Conservation (phyloP, 2,329 filamentous ascomycete species). For the Exophiala xenobiotica region DNA sequence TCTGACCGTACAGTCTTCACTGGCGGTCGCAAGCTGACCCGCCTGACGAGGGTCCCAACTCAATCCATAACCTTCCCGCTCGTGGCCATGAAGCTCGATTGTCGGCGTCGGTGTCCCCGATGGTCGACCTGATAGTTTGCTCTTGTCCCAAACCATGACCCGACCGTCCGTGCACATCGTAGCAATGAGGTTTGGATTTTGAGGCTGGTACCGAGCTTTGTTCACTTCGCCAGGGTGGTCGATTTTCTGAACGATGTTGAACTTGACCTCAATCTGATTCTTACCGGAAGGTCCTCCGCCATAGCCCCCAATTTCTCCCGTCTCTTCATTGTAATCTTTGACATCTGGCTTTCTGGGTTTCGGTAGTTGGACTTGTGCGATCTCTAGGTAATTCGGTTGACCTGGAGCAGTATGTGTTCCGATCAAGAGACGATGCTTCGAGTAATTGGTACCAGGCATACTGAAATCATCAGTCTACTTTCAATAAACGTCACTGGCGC, state of each 20-base stretch:
- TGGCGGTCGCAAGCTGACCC: slow-evolving; percentile 83
- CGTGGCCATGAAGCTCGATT: slow-evolving; percentile 81
- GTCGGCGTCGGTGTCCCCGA: slow-evolving; percentile 74
- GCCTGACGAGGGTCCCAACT: slow-evolving; percentile 85
- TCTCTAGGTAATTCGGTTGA: slow-evolving; percentile 87
- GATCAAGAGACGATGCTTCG: slow-evolving; percentile 82
- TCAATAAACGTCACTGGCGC: not conserved
- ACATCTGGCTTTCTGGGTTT: slow-evolving; percentile 70
- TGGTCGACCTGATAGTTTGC: slow-evolving; percentile 82
- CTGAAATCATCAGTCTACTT: slow-evolving; percentile 37
- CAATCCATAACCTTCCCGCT: slow-evolving; percentile 84
- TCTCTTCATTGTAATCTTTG: slow-evolving; percentile 85
- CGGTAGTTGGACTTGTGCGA: slow-evolving; percentile 90
- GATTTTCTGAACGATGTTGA: slow-evolving; percentile 92
- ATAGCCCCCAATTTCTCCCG: slow-evolving; percentile 91
- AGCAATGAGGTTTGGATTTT: slow-evolving; percentile 95
- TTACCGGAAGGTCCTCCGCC: slow-evolving; percentile 68
- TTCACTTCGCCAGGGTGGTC: slow-evolving; percentile 96
- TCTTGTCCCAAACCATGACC: slow-evolving; percentile 91
- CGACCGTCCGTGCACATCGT: slow-evolving; percentile 85
- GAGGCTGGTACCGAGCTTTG: slow-evolving; percentile 95
- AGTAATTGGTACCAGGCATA: slow-evolving; percentile 80
- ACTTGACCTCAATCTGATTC: slow-evolving; percentile 70
- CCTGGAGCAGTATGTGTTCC: slow-evolving; percentile 91
- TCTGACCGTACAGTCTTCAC: slow-evolving; percentile 86